Evolutionary conservation across 179 eudicot species (phyloP).

Genomic region (Nepenthes alata): DNA sequence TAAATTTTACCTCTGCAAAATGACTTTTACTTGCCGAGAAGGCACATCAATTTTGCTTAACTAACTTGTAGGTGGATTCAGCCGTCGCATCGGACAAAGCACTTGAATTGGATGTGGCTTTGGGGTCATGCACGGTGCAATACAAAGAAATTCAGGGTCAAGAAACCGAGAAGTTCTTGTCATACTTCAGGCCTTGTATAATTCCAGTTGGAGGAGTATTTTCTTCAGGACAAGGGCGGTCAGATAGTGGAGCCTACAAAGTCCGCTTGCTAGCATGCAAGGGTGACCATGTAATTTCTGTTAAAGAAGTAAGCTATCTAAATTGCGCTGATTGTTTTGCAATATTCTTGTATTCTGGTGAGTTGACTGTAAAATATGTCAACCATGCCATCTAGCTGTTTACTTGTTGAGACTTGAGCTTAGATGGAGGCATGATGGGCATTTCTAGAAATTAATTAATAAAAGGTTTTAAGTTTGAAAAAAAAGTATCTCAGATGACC

Average conservation of each 20-base stretch:
- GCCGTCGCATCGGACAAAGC: slow-evolving; percentile 49
- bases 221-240: slow-evolving; percentile 24
- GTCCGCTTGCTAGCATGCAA: slow-evolving; percentile 48
- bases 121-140: slow-evolving; percentile 60
- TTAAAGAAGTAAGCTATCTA: slow-evolving; percentile 40
- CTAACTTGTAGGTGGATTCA: slow-evolving; percentile 29
- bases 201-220: slow-evolving; percentile 51
- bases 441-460: too few relatives aligned
- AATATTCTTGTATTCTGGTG: not conserved
- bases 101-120: slow-evolving; percentile 52
- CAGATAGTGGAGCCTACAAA: slow-evolving; percentile 28
- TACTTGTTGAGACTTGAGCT: too few relatives aligned
- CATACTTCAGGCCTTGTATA: slow-evolving; percentile 62
- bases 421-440: too few relatives aligned
- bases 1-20: too few relatives aligned
- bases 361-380: too few relatives aligned
- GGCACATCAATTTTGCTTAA: not conserved
- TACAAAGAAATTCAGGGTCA: slow-evolving; percentile 63
- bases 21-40: too few relatives aligned
- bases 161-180: slow-evolving; percentile 58
- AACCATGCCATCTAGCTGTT: too few relatives aligned
- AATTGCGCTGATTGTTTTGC: not conserved
- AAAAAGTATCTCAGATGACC: too few relatives aligned
- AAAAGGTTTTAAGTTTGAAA: too few relatives aligned
- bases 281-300: slow-evolving; percentile 59